Conservation (phyloP, 2,329 filamentous ascomycete genomes). For the Monosporascus sp. region DNA sequence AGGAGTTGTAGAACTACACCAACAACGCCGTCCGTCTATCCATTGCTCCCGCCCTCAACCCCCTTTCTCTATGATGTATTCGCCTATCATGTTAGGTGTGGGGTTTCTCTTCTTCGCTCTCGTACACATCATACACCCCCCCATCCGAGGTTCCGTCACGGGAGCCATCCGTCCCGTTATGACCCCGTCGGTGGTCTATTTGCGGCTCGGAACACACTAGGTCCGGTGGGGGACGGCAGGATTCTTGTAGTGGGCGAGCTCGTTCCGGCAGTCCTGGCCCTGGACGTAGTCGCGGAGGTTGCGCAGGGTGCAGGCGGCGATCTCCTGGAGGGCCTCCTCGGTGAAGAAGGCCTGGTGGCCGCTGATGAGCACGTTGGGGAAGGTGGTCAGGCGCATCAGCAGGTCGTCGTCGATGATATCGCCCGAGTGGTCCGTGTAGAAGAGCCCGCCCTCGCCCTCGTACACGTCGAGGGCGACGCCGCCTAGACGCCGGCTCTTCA, state of each 20-base stretch:
- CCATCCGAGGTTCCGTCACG: too few species aligned
- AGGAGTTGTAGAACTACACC: not conserved
- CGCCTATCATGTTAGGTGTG: too few species aligned
- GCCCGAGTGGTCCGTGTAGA: constrained; percentile 61
- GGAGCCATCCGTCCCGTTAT: too few species aligned
- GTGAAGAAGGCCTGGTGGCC: constrained; percentile 70
- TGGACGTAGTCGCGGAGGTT: constrained; percentile 48
- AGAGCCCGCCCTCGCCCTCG: constrained; percentile 58
- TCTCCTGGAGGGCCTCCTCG: constrained; percentile 59
- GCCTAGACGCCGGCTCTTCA: constrained; percentile 57
- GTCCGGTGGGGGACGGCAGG: not conserved
- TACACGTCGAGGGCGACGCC: constrained; percentile 65
- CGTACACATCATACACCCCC: too few species aligned
- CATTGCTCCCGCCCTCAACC: not conserved
- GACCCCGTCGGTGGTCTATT: too few species aligned
- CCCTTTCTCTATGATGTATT: too few species aligned
- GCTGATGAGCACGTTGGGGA: constrained; percentile 62
- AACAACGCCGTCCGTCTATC: not conserved
- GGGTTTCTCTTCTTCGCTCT: too few species aligned
- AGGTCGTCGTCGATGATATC: constrained; percentile 64
- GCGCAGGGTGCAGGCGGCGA: constrained; percentile 53
- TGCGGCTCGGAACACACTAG: not conserved
- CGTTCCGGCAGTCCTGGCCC: constrained; percentile 15
- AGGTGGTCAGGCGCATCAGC: constrained; percentile 62
- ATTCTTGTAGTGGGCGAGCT: constrained; percentile 14